These are phyloP conservation scores for Fusarium sp. DNA, from an alignment of 2,329 filamentous ascomycete species.

Conservation along the genomic window DNA sequence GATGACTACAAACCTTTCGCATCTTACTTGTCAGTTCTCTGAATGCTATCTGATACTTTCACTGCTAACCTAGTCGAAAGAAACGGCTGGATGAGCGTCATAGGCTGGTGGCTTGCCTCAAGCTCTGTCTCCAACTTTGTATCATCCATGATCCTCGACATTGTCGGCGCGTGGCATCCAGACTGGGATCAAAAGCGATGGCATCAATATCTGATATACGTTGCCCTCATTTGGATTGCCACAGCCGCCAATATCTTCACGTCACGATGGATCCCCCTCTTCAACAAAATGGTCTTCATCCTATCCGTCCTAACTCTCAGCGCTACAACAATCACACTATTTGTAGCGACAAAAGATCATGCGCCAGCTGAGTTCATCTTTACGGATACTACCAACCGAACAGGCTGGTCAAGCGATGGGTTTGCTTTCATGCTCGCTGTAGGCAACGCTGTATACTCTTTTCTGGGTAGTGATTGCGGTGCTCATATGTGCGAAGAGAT, in stretches of 20 bases:
- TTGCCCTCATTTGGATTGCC: slow-evolving; percentile 67
- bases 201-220: slow-evolving; percentile 77
- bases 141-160: slow-evolving; percentile 36
- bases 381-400: slow-evolving; percentile 19
- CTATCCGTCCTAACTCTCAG: slow-evolving; percentile 12
- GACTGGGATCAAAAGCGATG: slow-evolving; percentile 66
- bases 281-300: slow-evolving; percentile 31
- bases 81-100: slow-evolving; percentile 36
- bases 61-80: not conserved
- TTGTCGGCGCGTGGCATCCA: slow-evolving; percentile 50
- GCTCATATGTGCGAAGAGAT: slow-evolving; percentile 42
- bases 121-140: slow-evolving; percentile 41
- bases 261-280: slow-evolving; percentile 26
- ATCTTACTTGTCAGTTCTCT: slow-evolving; percentile 35
- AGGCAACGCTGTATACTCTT: slow-evolving; percentile 29
- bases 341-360: slow-evolving; percentile 14
- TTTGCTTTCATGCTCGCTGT: slow-evolving; percentile 31
- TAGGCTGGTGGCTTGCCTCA: slow-evolving; percentile 37
- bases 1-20: slow-evolving; percentile 42
- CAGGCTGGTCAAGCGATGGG: slow-evolving; percentile 26
- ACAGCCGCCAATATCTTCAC: slow-evolving; percentile 72
- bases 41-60: accelerated
- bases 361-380: slow-evolving; percentile 25
- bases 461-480: slow-evolving; percentile 37
- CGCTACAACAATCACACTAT: slow-evolving; percentile 19